phyloP scores from a whole-genome alignment of 768 basidiomycete species.

The Auricularia auricula-judae region DNA sequence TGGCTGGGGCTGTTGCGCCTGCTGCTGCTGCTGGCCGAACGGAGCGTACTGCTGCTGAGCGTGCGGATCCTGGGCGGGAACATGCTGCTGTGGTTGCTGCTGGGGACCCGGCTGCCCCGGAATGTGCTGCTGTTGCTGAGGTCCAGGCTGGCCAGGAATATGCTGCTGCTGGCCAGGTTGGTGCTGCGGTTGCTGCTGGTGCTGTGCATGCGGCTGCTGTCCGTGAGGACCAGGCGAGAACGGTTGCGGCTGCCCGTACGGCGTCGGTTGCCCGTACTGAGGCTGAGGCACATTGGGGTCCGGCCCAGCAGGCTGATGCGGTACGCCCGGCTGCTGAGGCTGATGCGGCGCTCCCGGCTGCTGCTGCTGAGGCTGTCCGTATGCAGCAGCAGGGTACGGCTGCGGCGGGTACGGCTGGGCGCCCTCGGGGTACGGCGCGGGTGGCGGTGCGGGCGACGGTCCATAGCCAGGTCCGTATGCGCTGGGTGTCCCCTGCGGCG shows the following conservation, averaged over 20 bases:
- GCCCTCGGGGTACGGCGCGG: constrained; percentile 16
- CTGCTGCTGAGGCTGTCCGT: constrained; percentile 12
- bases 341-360: constrained; percentile 3
- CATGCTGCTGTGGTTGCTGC: too few relatives aligned
- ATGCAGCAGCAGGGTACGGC: constrained; percentile 11
- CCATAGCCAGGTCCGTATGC: constrained; percentile 17
- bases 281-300: constrained; percentile 3
- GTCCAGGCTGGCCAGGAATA: too few relatives aligned
- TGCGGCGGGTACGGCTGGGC: constrained; percentile 15
- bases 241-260: constrained; percentile 10
- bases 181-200: constrained; percentile 12
- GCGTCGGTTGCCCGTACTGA: constrained; percentile 16
- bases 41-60: constrained; percentile 4
- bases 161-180: constrained; percentile 15
- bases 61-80: neutral
- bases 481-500: constrained; percentile 10
- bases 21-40: neutral
- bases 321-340: constrained; percentile 6
- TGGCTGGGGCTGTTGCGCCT: constrained; percentile 6
- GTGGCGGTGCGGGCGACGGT: constrained; percentile 19
- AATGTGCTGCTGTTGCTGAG: too few relatives aligned
- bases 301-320: constrained; percentile 9
- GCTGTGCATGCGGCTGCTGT: constrained; percentile 1
- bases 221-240: constrained; percentile 9
- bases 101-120: too few relatives aligned